Base-by-base conservation (phyloP, 805 yeast species). In the Komagataella pseudopastoris region DNA sequence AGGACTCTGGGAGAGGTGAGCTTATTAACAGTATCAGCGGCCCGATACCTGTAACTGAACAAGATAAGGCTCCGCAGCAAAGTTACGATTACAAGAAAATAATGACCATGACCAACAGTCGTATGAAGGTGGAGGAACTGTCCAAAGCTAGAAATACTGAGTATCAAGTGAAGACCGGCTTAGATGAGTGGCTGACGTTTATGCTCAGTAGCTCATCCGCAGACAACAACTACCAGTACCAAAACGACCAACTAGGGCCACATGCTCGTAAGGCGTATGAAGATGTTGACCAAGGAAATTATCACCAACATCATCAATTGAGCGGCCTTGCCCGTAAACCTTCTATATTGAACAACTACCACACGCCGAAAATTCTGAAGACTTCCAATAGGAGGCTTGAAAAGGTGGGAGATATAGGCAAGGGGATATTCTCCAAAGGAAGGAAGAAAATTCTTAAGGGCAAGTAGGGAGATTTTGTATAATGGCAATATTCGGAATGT, bases 251-350 rank as follows among this genome's bases (percentile, higher is more conserved):
- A 65, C 53, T 72, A 49, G 76, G 77, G 1, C 65, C 65, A 46
- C 72, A 76, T 51, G 85, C 83, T 2, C 69, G 76, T 43, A 77
- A 77, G 52, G 85, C 85, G 3, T 80, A 80, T 59, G 80, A 80
- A 46, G 80, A 80, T 57, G 84, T 84, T 1, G 69, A 77, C 6
- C 78, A 63, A 6, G 56, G 62, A 51, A 60, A 66, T 24, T 59
- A 60, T 54, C 68, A 61, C 52, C 68, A 69, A 51, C 60, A 67
- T 1, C 65, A 66, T 30, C 63, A 59, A 46, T 64, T 63, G 49
- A 65, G 69, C 0, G 69, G 68, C 17, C 71, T 48, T 69, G 71
- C 17, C 66, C 77, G 57, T 74, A 70, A 55, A 79, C 79, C 50
- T 67, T 74, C 51, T 74, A 77, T 55, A 66, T 80, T 59, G 72